Conservation (phyloP, 805 yeast species). For the Jamesozyma piceae region DNA sequence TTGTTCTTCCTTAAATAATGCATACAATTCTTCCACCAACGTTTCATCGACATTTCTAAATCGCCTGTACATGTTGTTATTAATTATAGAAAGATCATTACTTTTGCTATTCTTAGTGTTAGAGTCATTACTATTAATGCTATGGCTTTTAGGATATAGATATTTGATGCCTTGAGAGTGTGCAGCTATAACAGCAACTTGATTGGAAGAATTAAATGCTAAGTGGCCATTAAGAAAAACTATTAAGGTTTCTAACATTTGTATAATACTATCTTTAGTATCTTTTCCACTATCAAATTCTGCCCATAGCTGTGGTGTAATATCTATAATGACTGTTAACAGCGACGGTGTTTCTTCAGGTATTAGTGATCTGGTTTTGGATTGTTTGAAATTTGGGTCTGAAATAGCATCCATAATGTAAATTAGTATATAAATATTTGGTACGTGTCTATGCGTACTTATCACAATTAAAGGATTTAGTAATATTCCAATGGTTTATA, state of each 20-base stretch:
- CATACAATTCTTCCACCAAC: conserved; percentile 50
- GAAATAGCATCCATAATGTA: conserved; percentile 34
- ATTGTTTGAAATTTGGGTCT: conserved; percentile 27
- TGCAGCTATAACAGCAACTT: conserved; percentile 71
- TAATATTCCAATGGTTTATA: no score
- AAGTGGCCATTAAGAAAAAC: conserved; percentile 83
- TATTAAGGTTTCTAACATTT: conserved; percentile 54
- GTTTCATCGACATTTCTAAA: conserved; percentile 71
- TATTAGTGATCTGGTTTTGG: conserved; percentile 15
- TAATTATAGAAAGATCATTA: conserved; percentile 30
- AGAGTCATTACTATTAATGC: conserved; percentile 8
- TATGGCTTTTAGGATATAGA: conserved; percentile 47
- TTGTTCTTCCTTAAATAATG: conserved; percentile 33
- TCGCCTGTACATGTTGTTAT: conserved; percentile 71
- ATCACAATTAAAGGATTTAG: no score
- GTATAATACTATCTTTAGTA: conserved; percentile 39
- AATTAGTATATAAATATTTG: no score
- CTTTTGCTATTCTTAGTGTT: not conserved
- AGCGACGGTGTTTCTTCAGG: conserved; percentile 67
- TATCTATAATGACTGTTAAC: conserved; percentile 67
- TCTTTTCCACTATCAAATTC: conserved; percentile 27
- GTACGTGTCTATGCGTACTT: no score
- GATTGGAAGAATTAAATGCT: conserved; percentile 73
- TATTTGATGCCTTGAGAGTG: conserved; percentile 61
- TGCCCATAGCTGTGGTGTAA: conserved; percentile 49